Percentiles rank a stretch among this genome's conserved stretches.
Conservation (phyloP, 768 basidiomycete species). For the Leccinum broughii region DNA sequence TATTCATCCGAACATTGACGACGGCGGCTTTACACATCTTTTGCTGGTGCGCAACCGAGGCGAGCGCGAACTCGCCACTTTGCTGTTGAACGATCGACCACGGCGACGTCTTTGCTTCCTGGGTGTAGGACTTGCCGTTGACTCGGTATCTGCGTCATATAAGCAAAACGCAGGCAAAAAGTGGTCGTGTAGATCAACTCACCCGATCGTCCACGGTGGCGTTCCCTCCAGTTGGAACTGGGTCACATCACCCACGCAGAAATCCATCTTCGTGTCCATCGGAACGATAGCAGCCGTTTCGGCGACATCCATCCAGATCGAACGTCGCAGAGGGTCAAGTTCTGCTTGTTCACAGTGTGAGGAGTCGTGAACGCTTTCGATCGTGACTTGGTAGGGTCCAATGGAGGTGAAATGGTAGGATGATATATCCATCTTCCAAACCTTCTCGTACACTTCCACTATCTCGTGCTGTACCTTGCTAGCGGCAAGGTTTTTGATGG, state of each 20-base stretch:
- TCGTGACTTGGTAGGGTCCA: conserved; percentile 76
- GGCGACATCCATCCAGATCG: conserved; percentile 89
- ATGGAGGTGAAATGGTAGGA: conserved; percentile 74
- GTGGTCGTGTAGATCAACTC: conserved; percentile 21
- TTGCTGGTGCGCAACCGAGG: conserved; percentile 89
- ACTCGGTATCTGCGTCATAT: conserved; percentile 66
- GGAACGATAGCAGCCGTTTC: conserved; percentile 94
- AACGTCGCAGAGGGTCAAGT: conserved; percentile 57
- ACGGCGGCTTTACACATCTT: conserved; percentile 87
- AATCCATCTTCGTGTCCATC: conserved; percentile 72
- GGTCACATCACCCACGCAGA: conserved; percentile 86
- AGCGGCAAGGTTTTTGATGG: conserved; percentile 72
- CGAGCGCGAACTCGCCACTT: conserved; percentile 81
- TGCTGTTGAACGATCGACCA: conserved; percentile 85
- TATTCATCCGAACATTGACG: conserved; percentile 66
- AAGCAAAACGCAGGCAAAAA: not conserved
- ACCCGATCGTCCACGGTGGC: conserved; percentile 91
- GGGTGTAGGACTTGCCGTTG: conserved; percentile 70
- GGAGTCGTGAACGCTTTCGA: conserved; percentile 78
- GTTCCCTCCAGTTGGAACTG: conserved; percentile 94
- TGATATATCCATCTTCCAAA: conserved; percentile 75
- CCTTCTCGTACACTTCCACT: conserved; percentile 47
- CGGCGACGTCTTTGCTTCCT: conserved; percentile 75
- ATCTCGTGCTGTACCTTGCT: conserved; percentile 61
- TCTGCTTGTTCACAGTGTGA: conserved; percentile 78